These are phyloP conservation scores for Mycena metata DNA, from an alignment of 768 basidiomycete genomes.

Conservation along the genomic window DNA sequence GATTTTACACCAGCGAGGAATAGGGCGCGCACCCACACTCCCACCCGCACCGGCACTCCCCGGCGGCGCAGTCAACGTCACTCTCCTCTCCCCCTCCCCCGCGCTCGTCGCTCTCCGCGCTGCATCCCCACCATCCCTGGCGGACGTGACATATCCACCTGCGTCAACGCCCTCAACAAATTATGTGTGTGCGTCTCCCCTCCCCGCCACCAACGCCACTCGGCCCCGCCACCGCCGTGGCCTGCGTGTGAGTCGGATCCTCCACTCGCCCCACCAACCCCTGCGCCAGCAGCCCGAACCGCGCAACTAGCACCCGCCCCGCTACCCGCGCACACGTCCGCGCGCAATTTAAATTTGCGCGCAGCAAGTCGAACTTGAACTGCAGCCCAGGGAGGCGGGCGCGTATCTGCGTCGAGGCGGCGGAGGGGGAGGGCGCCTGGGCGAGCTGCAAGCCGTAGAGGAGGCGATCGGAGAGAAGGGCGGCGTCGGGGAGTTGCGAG, in stretches of 20 bases:
- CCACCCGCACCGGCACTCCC: conserved; percentile 55
- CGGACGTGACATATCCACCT: conserved; percentile 76
- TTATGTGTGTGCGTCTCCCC: conserved; percentile 61
- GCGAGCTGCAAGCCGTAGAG: conserved; percentile 50
- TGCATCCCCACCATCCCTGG: conserved; percentile 72
- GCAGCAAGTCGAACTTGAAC: conserved; percentile 72
- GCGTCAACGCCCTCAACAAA: conserved; percentile 75
- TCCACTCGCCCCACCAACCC: conserved; percentile 57
- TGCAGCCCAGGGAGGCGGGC: conserved; percentile 61
- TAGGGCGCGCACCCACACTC: conserved; percentile 42
- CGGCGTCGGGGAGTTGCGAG: too few species aligned
- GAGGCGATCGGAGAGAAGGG: conserved; percentile 45
- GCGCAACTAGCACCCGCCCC: conserved; percentile 70
- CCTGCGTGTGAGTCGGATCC: too few species aligned
- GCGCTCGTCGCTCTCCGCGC: conserved; percentile 73
- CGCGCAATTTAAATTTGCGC: conserved; percentile 65
- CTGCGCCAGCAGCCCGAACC: conserved; percentile 70
- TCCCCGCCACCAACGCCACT: conserved; percentile 47
- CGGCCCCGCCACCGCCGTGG: conserved; percentile 28
- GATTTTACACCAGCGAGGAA: too few species aligned
- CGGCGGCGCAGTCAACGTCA: conserved; percentile 68
- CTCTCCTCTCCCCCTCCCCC: conserved; percentile 68
- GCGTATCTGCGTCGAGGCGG: conserved; percentile 52
- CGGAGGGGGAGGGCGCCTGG: conserved; percentile 17
- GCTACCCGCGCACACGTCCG: conserved; percentile 64